phyloP scores from a whole-genome alignment of 768 basidiomycete genomes.

The Strobilomyces echinocephalus region DNA sequence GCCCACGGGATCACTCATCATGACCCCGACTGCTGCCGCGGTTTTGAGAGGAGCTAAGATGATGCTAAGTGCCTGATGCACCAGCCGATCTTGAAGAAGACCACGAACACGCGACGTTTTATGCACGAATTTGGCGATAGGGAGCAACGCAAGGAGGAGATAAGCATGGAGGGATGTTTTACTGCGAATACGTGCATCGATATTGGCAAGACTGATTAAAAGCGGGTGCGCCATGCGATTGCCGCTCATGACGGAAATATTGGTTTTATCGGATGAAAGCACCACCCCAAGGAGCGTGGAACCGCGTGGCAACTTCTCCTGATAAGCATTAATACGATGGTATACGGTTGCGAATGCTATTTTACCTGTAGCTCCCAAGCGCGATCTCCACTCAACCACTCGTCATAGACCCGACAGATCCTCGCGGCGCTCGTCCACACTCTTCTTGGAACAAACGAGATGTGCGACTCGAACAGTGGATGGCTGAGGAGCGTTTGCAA shows the following conservation, averaged over 20 bases:
- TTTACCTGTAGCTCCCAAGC: no score
- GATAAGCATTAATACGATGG: no score
- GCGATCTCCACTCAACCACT: no score
- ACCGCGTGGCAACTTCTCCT: no score
- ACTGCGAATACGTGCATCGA: neutral
- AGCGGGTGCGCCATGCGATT: neutral
- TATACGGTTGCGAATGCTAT: no score
- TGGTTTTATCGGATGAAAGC: neutral
- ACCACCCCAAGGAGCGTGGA: neutral
- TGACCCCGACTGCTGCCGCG: neutral
- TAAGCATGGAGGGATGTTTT: neutral
- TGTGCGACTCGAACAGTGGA: no score
- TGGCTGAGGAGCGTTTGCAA: no score
- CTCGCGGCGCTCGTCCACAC: no score
- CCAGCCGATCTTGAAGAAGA: neutral
- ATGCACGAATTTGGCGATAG: neutral
- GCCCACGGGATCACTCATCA: neutral
- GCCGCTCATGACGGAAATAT: neutral
- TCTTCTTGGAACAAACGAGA: no score
- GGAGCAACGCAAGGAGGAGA: neutral
- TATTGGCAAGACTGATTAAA: neutral
- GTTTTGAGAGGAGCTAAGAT: neutral
- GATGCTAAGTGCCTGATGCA: neutral
- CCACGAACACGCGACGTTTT: neutral
- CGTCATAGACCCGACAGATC: no score